phyloP scores from a whole-genome alignment of 306 rosid species.

The Rosa lucieae region DNA sequence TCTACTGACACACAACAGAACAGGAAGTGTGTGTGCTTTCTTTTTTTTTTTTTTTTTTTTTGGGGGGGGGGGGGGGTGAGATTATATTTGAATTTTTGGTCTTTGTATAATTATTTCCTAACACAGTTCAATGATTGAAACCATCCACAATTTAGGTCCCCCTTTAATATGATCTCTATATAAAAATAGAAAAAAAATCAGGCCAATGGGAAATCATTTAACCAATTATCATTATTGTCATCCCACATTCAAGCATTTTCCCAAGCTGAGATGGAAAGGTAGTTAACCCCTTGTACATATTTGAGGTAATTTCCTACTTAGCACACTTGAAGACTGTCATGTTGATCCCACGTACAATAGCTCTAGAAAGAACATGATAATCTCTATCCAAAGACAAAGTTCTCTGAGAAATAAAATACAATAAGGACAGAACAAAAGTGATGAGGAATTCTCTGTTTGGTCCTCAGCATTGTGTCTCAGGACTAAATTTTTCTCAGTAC shows the following conservation, averaged over 20 bases:
- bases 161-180: background rate
- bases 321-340: background rate
- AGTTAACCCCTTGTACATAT: background rate
- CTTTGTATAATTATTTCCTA: background rate
- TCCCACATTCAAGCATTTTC: background rate
- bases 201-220: background rate
- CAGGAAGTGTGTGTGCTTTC: background rate
- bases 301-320: background rate
- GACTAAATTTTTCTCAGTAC: background rate
- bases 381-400: background rate
- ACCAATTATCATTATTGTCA: too few species aligned
- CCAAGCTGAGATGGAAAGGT: background rate
- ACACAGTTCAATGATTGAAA: background rate
- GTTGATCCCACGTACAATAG: background rate
- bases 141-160: background rate
- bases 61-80: background rate
- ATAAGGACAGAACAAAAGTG: background rate
- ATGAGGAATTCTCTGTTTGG: background rate
- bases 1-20: background rate
- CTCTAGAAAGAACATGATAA: background rate
- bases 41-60: too few species aligned
- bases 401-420: background rate
- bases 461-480: background rate
- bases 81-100: background rate
- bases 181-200: background rate